Conservation (phyloP, 768 basidiomycete genomes). For the Multifurca ochricompacta region DNA sequence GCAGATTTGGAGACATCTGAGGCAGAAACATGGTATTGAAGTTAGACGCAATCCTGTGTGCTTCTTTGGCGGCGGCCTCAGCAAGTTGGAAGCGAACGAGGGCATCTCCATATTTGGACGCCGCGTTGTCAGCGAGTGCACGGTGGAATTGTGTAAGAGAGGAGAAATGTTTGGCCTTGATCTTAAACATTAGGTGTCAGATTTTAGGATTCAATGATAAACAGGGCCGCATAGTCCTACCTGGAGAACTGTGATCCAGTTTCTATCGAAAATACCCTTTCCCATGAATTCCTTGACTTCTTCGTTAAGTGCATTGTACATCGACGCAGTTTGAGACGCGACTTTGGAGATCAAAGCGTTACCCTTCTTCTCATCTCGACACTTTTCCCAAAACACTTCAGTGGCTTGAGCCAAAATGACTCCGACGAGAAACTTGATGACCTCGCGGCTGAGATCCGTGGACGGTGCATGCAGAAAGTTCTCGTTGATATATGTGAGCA, state of each 20-base stretch:
- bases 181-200: conserved; percentile 37
- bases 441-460: conserved; percentile 88
- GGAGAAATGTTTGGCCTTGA: conserved; percentile 85
- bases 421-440: conserved; percentile 87
- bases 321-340: conserved; percentile 68
- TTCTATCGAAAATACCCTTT: conserved; percentile 90
- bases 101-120: conserved; percentile 79
- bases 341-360: conserved; percentile 74
- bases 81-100: conserved; percentile 73
- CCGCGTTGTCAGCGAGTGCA: conserved; percentile 64
- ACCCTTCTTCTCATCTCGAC: conserved; percentile 85
- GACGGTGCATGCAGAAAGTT: conserved; percentile 98
- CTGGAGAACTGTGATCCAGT: conserved; percentile 86
- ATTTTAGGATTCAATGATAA: not conserved
- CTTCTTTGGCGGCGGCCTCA: conserved; percentile 77
- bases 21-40: conserved; percentile 68
- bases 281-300: conserved; percentile 96
- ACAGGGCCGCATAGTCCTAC: conserved; percentile 31
- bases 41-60: conserved; percentile 54
- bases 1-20: conserved; percentile 71
- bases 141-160: conserved; percentile 87
- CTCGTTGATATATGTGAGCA: conserved; percentile 98
- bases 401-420: conserved; percentile 89
- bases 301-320: conserved; percentile 79
- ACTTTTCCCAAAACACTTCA: conserved; percentile 94